Evolutionary conservation across 1,139 yeast genomes (phyloP), one percentile per base, ranked within the genome.

Genomic region (Taiozyma sp.): DNA sequence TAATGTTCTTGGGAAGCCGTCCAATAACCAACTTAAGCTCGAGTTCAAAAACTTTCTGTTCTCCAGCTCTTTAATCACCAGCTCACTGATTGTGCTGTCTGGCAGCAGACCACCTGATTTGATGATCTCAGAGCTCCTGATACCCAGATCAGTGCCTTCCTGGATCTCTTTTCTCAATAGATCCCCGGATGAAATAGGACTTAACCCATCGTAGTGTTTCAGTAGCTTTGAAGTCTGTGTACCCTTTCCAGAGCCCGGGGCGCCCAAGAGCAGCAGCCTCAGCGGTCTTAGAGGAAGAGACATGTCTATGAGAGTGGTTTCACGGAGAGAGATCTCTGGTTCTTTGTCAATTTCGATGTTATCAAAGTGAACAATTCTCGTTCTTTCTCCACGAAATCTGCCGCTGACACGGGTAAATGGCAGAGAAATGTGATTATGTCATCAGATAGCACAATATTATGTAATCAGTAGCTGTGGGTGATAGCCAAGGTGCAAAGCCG

Each of bases 231-330:
- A 69, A 0, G 96, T 85, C 59, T 86, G 88, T 0, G 98, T 91
- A 2, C 97, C 97, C 64, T 91, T 91, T 2, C 97, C 97, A 1
- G 96, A 78, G 0, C 97, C 98, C 0, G 97, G 98, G 0, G 97
- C 96, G 6, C 97, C 97, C 47, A 90, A 70, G 10, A 90, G 72
- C 37, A 90, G 72, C 43, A 89, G 68, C 57, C 97, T 71, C 41
- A 88, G 64, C 2, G 95, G 87, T 16, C 43, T 42, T 6, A 48
- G 22, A 5, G 43, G 42, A 6, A 40, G 22, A 11, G 42, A 40
- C 42, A 40, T 40, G n/a, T 37, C 24, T 37, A 10, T 8, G 21
- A 37, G 24, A 37, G 24, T 6, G 24, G 24, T 19, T 6, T 4
- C 6, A 16, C 11, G 8, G 41, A 16, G 22, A 30, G 16, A 13